Evolutionary conservation across 208 protist genomes (phyloP).

Genomic region (Novymonas esmeraldas): DNA sequence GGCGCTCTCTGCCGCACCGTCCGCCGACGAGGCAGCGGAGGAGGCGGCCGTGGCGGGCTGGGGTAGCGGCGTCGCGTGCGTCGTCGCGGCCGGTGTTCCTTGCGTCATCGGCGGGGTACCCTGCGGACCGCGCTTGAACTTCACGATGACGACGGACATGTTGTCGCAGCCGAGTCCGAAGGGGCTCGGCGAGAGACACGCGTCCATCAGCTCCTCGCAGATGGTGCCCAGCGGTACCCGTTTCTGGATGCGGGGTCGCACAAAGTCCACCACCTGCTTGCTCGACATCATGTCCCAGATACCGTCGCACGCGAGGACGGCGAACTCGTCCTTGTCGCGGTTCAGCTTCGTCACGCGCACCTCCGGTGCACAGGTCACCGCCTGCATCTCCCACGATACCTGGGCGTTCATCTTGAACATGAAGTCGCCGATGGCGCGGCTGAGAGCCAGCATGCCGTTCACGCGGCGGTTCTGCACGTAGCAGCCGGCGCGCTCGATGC

Average conservation of each 20-base stretch:
- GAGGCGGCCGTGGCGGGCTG: too few relatives aligned
- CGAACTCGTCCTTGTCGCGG: conserved; percentile 85
- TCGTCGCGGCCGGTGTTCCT: too few relatives aligned
- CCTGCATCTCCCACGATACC: conserved; percentile 89
- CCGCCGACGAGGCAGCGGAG: too few relatives aligned
- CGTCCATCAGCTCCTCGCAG: conserved; percentile 77
- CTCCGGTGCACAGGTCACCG: conserved; percentile 88
- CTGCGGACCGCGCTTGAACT: conserved; percentile 66
- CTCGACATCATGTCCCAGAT: conserved; percentile 93
- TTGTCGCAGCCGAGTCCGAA: conserved; percentile 92
- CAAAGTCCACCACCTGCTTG: conserved; percentile 87
- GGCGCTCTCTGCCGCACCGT: neutral
- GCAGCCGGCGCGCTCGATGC: conserved; percentile 92
- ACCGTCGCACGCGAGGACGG: conserved; percentile 92
- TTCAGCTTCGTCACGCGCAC: conserved; percentile 70
- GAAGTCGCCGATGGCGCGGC: conserved; percentile 95
- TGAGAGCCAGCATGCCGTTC: conserved; percentile 95
- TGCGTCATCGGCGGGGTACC: neutral
- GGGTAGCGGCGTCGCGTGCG: too few relatives aligned
- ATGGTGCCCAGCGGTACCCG: conserved; percentile 60
- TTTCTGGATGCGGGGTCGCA: conserved; percentile 64
- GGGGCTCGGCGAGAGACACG: conserved; percentile 78
- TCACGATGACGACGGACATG: conserved; percentile 92
- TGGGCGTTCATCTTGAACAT: conserved; percentile 90
- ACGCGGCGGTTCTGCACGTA: conserved; percentile 93